A percentile compares a stretch with the other conserved stretches of the same genome.
Conservation (phyloP, 441 rosid species). For the Populus hybrid region DNA sequence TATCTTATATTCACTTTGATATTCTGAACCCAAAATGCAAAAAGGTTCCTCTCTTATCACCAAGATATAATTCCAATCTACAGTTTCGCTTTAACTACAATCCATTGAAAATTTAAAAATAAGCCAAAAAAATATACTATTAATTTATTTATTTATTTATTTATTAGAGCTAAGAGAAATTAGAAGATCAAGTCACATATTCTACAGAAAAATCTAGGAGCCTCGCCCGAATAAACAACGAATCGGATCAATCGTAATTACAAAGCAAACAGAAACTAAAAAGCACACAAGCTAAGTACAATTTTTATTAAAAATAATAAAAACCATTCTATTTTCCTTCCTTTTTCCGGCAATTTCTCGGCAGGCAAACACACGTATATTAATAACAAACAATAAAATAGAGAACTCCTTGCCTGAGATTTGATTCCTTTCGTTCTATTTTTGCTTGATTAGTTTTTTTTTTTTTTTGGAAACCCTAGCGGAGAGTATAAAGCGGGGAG, state of each 20-base stretch:
- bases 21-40: background rate
- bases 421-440: background rate
- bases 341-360: background rate
- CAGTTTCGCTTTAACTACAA: background rate
- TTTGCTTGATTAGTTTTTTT: background rate
- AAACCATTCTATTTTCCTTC: background rate
- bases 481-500: background rate
- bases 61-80: background rate
- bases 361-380: conserved; percentile 10
- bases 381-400: background rate
- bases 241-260: background rate
- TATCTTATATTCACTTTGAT: background rate
- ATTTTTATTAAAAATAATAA: background rate
- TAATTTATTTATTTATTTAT: too few species aligned
- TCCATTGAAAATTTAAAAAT: background rate
- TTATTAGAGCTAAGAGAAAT: background rate
- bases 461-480: conserved; percentile 40
- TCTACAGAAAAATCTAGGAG: background rate
- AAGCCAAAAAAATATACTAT: background rate
- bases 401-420: conserved; percentile 33
- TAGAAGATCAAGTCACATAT: background rate
- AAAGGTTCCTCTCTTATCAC: background rate
- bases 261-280: background rate
- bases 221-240: background rate
- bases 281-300: background rate